Conservation (phyloP, 805 yeast species). For the Priceomyces medius region DNA sequence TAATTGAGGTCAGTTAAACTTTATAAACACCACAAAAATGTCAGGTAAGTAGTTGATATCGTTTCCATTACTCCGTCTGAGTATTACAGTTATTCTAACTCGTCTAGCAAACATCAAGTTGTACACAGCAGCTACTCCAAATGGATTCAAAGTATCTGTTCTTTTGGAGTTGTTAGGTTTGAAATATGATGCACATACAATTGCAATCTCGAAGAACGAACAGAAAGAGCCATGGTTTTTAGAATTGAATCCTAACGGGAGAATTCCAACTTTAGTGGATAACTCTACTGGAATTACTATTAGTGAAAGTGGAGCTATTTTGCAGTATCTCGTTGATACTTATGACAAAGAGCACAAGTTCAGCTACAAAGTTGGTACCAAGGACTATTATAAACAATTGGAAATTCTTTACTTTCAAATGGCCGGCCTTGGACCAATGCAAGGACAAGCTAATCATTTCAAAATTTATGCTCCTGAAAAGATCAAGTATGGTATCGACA, state of each 20-base stretch:
- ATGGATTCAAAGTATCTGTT: slow-evolving; percentile 43
- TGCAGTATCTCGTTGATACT: slow-evolving; percentile 57
- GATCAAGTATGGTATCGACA: slow-evolving; percentile 51
- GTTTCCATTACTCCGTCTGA: no score
- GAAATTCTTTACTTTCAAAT: slow-evolving; percentile 54
- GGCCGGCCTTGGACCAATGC: slow-evolving; percentile 60
- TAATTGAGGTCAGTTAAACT: no score
- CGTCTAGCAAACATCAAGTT: slow-evolving; percentile 11
- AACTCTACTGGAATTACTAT: slow-evolving; percentile 44
- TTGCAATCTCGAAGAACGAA: slow-evolving; percentile 42
- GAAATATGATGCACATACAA: slow-evolving; percentile 37
- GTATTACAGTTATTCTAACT: no score
- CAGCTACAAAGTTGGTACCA: slow-evolving; percentile 36
- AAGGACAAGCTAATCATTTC: slow-evolving; percentile 60
- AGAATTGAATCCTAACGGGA: slow-evolving; percentile 59
- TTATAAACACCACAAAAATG: no score
- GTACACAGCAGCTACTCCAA: slow-evolving; percentile 39
- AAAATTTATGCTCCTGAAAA: slow-evolving; percentile 45
- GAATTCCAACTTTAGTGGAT: slow-evolving; percentile 55
- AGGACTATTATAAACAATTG: slow-evolving; percentile 49
- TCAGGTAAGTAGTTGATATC: no score
- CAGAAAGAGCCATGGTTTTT: slow-evolving; percentile 60
- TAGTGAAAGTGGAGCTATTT: slow-evolving; percentile 62
- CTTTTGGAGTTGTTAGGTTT: slow-evolving; percentile 42
- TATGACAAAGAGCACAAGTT: slow-evolving; percentile 55